Base-by-base conservation (phyloP, 2,329 filamentous ascomycete genomes). In the Emmonsiellopsis sp. region DNA sequence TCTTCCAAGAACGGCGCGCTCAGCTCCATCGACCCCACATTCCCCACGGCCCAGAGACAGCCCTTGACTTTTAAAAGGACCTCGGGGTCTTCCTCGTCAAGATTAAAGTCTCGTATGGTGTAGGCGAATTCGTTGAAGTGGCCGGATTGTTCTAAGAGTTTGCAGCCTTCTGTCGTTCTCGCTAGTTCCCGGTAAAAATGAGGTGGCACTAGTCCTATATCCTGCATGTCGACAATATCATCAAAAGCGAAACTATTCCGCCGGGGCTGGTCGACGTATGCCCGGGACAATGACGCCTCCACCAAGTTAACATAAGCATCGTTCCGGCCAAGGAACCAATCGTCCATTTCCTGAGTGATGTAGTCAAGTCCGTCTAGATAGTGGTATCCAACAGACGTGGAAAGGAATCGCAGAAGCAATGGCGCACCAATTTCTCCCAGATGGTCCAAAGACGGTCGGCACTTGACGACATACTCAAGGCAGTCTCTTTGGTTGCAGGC, bases 321-420 rank as follows among this genome's bases (percentile, higher is more conserved):
- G 65, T 98, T 98, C 44, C 93, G 84, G 11, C 93, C 93, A 15
- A 98, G 78, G 66, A 97, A 98, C 93, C 93, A 98, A 71, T 98
- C 94, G 62, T 98, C 93, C 93, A 98, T 98, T 69, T 98, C 94
- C 66, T 95, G 93, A 57, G 91, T 96, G 69, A 98, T 98, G 67
- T 98, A 98, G 73, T 98, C 94, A 43, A 98, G 77, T 0, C 91
- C 93, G 65, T 97, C 90, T 5, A 98, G 79, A 69, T 98, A 98
- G 69, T 97, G 91, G 65, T 98, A 98, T 49, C 93, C 93, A 54
- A 96, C 92, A 2, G 91, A 96, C 0, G 92, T 97, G 0, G 91
- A 96, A 52, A 98, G 71, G 70, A 98, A 98, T 46, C 93, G 86
- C 50, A 98, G 76, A 4, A 98, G 79, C 20, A 98, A 76, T 1